phyloP scores from a whole-genome alignment of 257 asterid species.

The Gynochthodes officinalis region DNA sequence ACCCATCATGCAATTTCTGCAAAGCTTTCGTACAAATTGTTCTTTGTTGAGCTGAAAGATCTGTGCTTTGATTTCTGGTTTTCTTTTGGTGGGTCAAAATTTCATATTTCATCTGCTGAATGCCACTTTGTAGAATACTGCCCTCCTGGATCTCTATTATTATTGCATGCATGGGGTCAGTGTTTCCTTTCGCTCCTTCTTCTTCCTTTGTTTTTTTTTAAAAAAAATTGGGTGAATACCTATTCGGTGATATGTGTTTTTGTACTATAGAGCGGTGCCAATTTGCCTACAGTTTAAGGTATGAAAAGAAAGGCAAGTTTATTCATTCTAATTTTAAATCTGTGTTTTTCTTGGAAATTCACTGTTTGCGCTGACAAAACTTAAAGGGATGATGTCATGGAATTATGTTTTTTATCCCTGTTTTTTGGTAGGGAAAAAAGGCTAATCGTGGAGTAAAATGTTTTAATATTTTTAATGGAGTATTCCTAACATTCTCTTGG shows the following conservation, averaged over 20 bases:
- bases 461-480: not conserved
- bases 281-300: not conserved
- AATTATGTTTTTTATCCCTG: not conserved
- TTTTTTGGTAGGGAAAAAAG: constrained; percentile 1
- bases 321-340: not conserved
- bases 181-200: constrained; percentile 21
- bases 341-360: not conserved
- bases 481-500: constrained; percentile 19
- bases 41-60: constrained; percentile 22
- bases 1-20: not conserved
- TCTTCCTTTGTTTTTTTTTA: not conserved
- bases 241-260: too few species aligned
- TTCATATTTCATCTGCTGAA: constrained; percentile 8
- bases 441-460: constrained; percentile 14
- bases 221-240: not conserved
- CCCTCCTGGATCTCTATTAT: constrained; percentile 52
- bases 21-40: not conserved
- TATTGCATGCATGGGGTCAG: constrained; percentile 93
- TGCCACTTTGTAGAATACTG: constrained; percentile 33
- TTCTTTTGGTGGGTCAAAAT: not conserved
- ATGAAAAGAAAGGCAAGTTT: not conserved
- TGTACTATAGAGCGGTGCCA: not conserved
- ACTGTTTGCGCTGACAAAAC: not conserved
- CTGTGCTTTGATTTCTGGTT: constrained; percentile 26
- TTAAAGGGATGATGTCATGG: not conserved